Evolutionary conservation across 495 filamentous ascomycete genomes (phyloP), one percentile per base, ranked within the genome.

Genomic region (Aspergillus affinis): DNA sequence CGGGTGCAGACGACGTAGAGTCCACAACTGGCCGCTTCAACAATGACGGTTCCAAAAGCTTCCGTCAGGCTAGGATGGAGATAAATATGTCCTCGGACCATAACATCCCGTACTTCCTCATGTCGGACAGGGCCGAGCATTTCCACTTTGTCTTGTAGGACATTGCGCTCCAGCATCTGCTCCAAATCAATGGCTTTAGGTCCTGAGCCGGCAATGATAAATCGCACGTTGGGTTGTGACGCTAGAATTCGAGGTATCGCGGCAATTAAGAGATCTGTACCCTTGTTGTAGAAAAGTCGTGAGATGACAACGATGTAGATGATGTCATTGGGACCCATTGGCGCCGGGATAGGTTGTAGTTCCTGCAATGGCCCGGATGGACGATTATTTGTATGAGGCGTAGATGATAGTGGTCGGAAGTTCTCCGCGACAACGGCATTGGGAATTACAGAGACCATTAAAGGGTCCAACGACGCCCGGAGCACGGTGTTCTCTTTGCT

Each of bases 401-500:
- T 67, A 54, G 78, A 76, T 69, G 79, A 69, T 21, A 88, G 72
- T 0, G 94, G 94, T 29, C 86, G 83, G 70, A 98, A 98, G 73
- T 97, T 96, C 62, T 97, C 93, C 36, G 95, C 92, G 15, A 98
- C 94, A 3, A 98, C 90, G 5, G 94, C 94, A 69, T 98, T 98
- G 18, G 94, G 94, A 53, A 98, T 98, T 19, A 96, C 94, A 0
- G 92, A 97, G 32, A 98, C 94, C 88, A 96, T 97, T 9, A 96
- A 76, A 8, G 94, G 95, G 71, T 98, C 95, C 13, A 98, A 83
- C 0, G 93, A 95, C 46, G 94, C 94, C 65, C 94, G 84, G 18
- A 98, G 86, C 30, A 98, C 94, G 1, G 94, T 98, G 70, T 98
- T 98, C 68, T 98, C 94, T 75, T 98, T 98, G 78, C 93, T 96